These are phyloP conservation scores for Aethionema arabicum DNA, from an alignment of 345 rosid genomes.

Conservation along the genomic window DNA sequence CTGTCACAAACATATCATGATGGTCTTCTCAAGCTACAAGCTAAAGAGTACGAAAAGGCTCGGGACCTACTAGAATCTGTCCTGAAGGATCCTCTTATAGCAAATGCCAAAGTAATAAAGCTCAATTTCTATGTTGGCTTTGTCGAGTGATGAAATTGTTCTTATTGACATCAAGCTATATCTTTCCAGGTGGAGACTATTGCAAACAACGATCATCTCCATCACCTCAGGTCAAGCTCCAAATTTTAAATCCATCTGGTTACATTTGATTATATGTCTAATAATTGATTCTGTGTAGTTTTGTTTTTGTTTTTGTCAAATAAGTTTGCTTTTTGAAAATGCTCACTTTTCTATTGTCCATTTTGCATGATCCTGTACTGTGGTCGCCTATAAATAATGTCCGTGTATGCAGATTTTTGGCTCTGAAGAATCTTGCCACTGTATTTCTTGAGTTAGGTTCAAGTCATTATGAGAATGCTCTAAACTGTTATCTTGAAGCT, in stretches of 20 bases:
- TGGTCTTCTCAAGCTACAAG: conserved; percentile 85
- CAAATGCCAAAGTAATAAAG: conserved; percentile 58
- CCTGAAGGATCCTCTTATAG: conserved; percentile 76
- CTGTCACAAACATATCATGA: conserved; percentile 87
- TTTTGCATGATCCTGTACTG: background rate
- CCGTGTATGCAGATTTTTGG: conserved; percentile 71
- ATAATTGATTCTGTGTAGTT: conserved; percentile 1
- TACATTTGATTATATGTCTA: conserved; percentile 24
- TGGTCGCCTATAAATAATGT: conserved; percentile 11
- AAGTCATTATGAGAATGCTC: conserved; percentile 74
- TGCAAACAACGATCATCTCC: conserved; percentile 71
- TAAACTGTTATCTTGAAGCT: conserved; percentile 93
- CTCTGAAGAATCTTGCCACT: conserved; percentile 85
- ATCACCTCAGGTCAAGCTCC: conserved; percentile 76
- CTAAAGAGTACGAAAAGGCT: conserved; percentile 84
- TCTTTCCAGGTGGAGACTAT: conserved; percentile 58
- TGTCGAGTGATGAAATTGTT: background rate
- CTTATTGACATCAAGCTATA: background rate
- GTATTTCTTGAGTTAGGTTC: conserved; percentile 92
- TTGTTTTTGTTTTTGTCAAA: too few species aligned
- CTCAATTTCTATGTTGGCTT: conserved; percentile 1
- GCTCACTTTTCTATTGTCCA: background rate
- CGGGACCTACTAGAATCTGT: conserved; percentile 72
- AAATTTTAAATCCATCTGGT: background rate
- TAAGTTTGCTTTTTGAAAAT: conserved; percentile 1